Evolutionary conservation across 768 basidiomycete species (phyloP).

Genomic region (Mycena filopes): DNA sequence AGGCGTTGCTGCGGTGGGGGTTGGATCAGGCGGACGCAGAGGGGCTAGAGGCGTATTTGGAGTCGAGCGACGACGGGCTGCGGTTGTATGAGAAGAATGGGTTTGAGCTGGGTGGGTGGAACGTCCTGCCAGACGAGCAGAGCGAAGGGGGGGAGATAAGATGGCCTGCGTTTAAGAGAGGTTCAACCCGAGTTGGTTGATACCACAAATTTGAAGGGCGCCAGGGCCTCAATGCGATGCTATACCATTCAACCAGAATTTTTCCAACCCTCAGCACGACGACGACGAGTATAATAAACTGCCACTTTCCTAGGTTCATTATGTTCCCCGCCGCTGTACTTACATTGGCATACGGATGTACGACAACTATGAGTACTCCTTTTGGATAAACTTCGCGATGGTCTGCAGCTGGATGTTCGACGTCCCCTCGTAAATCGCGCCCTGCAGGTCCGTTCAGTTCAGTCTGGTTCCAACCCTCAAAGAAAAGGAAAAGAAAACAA

Average conservation of each 20-base stretch:
- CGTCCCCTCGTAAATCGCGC: constrained; percentile 93
- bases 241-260: no score
- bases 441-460: constrained; percentile 54
- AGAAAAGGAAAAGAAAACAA: constrained; percentile 27
- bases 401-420: constrained; percentile 99
- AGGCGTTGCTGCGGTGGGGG: constrained; percentile 9
- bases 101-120: constrained; percentile 16
- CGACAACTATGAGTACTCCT: constrained; percentile 71
- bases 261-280: no score
- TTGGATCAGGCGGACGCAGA: constrained; percentile 8
- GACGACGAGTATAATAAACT: no score
- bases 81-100: constrained; percentile 16
- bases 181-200: not conserved
- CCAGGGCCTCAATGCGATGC: no score
- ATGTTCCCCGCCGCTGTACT: no score
- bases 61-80: constrained; percentile 6
- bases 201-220: no score
- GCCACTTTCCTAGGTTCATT: no score
- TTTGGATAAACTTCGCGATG: constrained; percentile 91
- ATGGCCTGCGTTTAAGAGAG: constrained; percentile 5
- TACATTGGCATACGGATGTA: not conserved
- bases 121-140: constrained; percentile 4
- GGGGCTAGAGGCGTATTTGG: constrained; percentile 5
- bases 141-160: constrained; percentile 4
- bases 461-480: no score